Evolutionary conservation across 345 rosid species (phyloP).

Genomic region (Brassica napus): DNA sequence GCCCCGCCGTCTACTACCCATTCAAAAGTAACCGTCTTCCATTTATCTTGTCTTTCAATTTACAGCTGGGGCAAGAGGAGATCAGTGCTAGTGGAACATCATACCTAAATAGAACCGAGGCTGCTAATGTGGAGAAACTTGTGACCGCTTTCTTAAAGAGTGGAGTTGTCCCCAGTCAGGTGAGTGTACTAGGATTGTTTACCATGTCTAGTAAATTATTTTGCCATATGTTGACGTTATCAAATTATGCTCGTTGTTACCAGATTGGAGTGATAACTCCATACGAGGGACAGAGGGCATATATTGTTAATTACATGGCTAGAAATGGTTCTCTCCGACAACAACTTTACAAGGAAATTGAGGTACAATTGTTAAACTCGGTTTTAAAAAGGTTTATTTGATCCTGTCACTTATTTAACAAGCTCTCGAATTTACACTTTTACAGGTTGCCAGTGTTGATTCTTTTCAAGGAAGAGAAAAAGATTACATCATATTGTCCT

Average conservation of each 20-base stretch:
- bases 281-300: conserved; percentile 97
- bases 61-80: conserved; percentile 99
- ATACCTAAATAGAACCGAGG: conserved; percentile 96
- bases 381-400: not conserved
- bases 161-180: conserved; percentile 98
- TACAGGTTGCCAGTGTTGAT: conserved; percentile 85
- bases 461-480: conserved; percentile 99
- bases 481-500: conserved; percentile 96
- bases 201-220: conserved; percentile 1
- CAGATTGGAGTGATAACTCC: conserved; percentile 99
- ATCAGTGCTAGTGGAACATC: conserved; percentile 99
- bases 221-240: conserved; percentile 2
- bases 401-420: conserved; percentile 19
- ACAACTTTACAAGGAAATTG: conserved; percentile 98
- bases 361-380: conserved; percentile 49
- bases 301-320: conserved; percentile 97
- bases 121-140: conserved; percentile 98
- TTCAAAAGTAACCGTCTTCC: not conserved
- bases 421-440: conserved; percentile 2
- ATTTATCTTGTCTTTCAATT: conserved; percentile 25
- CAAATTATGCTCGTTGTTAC: conserved; percentile 8
- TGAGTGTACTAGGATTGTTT: conserved; percentile 23
- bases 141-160: conserved; percentile 97
- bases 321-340: conserved; percentile 97
- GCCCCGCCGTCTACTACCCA: not conserved